Percentiles rank a stretch among this genome's conserved stretches.
Conservation (phyloP, 176 grass and related monocot species). For the Saccharum spontaneum region DNA sequence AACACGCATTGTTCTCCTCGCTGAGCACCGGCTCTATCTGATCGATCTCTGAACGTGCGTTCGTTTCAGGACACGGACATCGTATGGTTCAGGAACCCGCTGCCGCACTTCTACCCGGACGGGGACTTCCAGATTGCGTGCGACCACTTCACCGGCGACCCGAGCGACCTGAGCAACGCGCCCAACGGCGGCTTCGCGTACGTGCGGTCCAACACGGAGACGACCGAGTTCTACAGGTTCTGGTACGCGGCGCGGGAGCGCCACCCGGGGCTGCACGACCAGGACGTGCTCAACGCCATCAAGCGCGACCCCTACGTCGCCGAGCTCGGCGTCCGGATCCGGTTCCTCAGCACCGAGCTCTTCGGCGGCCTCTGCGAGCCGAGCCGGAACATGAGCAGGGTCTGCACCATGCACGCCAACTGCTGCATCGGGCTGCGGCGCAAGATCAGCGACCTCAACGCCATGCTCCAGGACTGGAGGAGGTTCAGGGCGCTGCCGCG, state of each 20-base stretch:
- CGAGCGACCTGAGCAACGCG: conserved; percentile 39
- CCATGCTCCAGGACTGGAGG: conserved; percentile 76
- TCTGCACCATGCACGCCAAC: conserved; percentile 86
- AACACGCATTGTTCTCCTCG: neutral
- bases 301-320: conserved; percentile 45
- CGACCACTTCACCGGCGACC: conserved; percentile 57
- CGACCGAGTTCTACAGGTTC: conserved; percentile 41
- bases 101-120: conserved; percentile 34
- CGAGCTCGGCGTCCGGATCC: conserved; percentile 44
- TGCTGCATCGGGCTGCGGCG: conserved; percentile 64
- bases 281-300: conserved; percentile 63
- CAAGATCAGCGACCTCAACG: conserved; percentile 57
- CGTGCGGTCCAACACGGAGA: conserved; percentile 48
- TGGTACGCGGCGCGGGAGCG: conserved; percentile 44
- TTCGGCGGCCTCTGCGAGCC: conserved; percentile 72
- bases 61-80: conserved; percentile 58
- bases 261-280: conserved; percentile 49
- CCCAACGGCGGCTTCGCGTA: conserved; percentile 65
- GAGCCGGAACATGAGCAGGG: conserved; percentile 44
- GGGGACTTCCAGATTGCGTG: conserved; percentile 67
- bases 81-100: conserved; percentile 69
- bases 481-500: conserved; percentile 50
- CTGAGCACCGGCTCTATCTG: too few species aligned
- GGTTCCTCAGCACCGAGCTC: conserved; percentile 65
- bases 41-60: too few species aligned